Evolutionary conservation across 345 rosid species (phyloP).

Genomic region (Syzygium oleosum): DNA sequence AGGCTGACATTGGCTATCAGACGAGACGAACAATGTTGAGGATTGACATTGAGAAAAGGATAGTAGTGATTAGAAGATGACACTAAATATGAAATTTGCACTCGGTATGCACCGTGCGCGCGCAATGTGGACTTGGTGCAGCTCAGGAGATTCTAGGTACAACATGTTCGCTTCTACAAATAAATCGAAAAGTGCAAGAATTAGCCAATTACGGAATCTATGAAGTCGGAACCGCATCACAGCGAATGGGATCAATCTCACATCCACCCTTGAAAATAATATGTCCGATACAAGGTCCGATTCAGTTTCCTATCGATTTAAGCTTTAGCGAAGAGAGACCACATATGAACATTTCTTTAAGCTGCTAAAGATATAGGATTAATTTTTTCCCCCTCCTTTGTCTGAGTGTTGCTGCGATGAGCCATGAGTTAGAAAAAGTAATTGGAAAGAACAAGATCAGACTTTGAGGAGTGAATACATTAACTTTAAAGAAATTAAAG

Average conservation of each 20-base stretch:
- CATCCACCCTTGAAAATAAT: not conserved
- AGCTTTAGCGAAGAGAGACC: not conserved
- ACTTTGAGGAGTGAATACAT: no score
- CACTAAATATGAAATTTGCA: not conserved
- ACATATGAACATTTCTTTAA: not conserved
- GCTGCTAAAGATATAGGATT: not conserved
- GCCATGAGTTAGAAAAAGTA: no score
- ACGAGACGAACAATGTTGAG: not conserved
- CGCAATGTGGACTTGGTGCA: not conserved
- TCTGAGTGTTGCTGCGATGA: not conserved
- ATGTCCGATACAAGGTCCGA: not conserved
- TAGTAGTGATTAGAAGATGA: not conserved
- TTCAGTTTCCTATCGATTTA: not conserved
- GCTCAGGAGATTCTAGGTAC: slow-evolving; percentile 22
- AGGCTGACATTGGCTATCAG: not conserved
- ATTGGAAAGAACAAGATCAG: no score
- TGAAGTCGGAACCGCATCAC: no score
- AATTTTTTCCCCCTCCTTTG: not conserved
- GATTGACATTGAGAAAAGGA: not conserved
- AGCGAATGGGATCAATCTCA: not conserved
- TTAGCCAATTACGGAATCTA: not conserved
- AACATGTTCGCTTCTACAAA: slow-evolving; percentile 34
- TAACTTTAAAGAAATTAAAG: no score
- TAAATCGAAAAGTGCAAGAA: not conserved
- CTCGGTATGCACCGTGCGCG: not conserved